These are phyloP conservation scores for Spathaspora gorwiae DNA, from an alignment of 805 yeast genomes.

Conservation along the genomic window DNA sequence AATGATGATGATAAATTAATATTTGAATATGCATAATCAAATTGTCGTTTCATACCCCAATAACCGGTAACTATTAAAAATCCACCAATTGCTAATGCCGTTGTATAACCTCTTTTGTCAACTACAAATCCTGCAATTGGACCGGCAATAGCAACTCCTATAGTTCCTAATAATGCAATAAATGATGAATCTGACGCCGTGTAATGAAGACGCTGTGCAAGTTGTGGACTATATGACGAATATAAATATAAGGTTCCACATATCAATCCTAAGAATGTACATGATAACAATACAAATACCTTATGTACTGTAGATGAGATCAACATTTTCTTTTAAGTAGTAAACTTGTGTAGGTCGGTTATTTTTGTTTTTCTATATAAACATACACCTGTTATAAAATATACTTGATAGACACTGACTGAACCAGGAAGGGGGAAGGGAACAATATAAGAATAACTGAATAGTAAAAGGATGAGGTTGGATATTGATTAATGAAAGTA, in stretches of 20 bases:
- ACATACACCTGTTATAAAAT: too few species aligned
- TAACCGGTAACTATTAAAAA: conserved; percentile 51
- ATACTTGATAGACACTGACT: too few species aligned
- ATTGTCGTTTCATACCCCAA: conserved; percentile 49
- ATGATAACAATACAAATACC: conserved; percentile 22
- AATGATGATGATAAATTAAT: conserved; percentile 42
- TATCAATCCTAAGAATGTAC: conserved; percentile 45
- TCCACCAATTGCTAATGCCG: conserved; percentile 50
- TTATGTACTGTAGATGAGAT: conserved; percentile 17
- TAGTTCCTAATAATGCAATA: conserved; percentile 63
- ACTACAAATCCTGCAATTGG: conserved; percentile 65
- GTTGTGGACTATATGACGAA: conserved; percentile 75
- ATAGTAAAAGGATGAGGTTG: background rate
- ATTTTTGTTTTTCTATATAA: too few species aligned
- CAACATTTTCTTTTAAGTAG: background rate
- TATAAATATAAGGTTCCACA: conserved; percentile 75
- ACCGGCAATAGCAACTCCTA: conserved; percentile 61
- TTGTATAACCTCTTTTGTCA: conserved; percentile 56
- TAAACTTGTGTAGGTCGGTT: too few species aligned
- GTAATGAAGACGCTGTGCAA: conserved; percentile 54
- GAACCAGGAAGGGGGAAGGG: too few species aligned
- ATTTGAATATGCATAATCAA: conserved; percentile 32
- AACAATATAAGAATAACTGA: too few species aligned
- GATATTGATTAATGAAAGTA: background rate
- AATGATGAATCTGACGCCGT: conserved; percentile 59